Percentiles rank a stretch among this genome's conserved stretches.
These are phyloP conservation scores for Phyllosticta capitalensis DNA, from an alignment of 2,329 filamentous ascomycete genomes.

Conservation along the genomic window DNA sequence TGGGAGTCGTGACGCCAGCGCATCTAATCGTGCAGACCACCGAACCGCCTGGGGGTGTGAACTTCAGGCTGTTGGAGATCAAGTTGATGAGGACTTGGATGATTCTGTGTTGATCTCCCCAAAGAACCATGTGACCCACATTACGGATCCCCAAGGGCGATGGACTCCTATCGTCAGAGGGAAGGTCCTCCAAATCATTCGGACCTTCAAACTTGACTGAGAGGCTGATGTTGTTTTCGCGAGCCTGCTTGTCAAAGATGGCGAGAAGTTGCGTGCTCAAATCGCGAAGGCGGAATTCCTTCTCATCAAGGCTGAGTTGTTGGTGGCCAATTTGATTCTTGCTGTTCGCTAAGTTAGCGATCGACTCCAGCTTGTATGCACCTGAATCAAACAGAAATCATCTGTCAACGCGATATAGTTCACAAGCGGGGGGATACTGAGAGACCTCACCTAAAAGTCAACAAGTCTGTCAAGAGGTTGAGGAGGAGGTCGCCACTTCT, in stretches of 20 bases:
- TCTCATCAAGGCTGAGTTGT: conserved; percentile 70
- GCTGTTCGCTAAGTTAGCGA: conserved; percentile 36
- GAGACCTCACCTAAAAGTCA: conserved; percentile 62
- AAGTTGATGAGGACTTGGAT: conserved; percentile 90
- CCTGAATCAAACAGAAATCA: background rate
- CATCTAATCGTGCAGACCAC: conserved; percentile 72
- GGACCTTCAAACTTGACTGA: conserved; percentile 60
- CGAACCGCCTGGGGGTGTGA: conserved; percentile 67
- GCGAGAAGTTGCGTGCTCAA: conserved; percentile 72
- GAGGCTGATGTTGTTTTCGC: conserved; percentile 67
- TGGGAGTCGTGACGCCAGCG: conserved; percentile 39
- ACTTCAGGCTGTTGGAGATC: conserved; percentile 86
- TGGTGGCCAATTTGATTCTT: conserved; percentile 84
- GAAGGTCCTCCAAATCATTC: conserved; percentile 19
- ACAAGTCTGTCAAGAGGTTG: conserved; percentile 76
- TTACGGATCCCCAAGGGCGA: background rate
- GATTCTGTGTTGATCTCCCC: conserved; percentile 88
- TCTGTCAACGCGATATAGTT: background rate
- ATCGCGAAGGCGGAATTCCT: conserved; percentile 76
- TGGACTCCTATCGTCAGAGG: conserved; percentile 32
- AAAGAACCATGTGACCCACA: conserved; percentile 76
- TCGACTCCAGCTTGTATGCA: background rate
- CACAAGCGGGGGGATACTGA: no score
- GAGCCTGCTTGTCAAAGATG: conserved; percentile 84
- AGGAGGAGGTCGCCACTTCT: conserved; percentile 77